Percentiles rank a stretch among this genome's conserved stretches.
These are phyloP conservation scores for Phaeophleospora eucalypticola DNA, from an alignment of 2,329 filamentous ascomycete species.

Conservation along the genomic window DNA sequence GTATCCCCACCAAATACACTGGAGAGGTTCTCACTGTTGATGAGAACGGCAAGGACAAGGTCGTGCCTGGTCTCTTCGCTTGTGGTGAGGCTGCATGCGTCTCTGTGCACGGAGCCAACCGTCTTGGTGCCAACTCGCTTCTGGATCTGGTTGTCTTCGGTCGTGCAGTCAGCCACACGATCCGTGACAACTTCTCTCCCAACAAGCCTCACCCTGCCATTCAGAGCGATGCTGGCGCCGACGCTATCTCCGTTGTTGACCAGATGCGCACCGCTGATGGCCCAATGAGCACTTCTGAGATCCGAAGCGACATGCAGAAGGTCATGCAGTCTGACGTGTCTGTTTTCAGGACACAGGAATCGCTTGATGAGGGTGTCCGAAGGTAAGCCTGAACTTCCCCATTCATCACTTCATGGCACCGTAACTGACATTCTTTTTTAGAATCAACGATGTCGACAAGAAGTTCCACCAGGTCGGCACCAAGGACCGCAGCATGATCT, in stretches of 20 bases:
- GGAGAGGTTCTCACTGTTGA: conserved; percentile 92
- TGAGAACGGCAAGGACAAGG: conserved; percentile 79
- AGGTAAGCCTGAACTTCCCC: conserved; percentile 41
- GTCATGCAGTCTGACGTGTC: conserved; percentile 96
- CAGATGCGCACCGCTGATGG: conserved; percentile 78
- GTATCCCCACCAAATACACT: conserved; percentile 95
- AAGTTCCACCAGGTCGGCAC: conserved; percentile 80
- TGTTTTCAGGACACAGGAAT: conserved; percentile 93
- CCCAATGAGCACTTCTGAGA: conserved; percentile 80
- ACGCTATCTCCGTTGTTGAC: conserved; percentile 83
- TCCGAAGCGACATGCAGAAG: conserved; percentile 93
- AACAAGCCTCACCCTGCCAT: conserved; percentile 75
- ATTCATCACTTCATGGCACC: not conserved
- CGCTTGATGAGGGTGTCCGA: conserved; percentile 85
- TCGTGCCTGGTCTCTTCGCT: conserved; percentile 91
- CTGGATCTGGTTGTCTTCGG: conserved; percentile 97
- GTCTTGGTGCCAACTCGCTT: conserved; percentile 95
- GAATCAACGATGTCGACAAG: conserved; percentile 76
- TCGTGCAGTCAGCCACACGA: conserved; percentile 93
- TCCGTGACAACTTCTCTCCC: conserved; percentile 88
- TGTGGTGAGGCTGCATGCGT: conserved; percentile 97
- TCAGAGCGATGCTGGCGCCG: conserved; percentile 78
- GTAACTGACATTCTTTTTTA: conserved; percentile 20
- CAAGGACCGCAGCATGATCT: conserved; percentile 99
- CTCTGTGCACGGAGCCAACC: conserved; percentile 96